Percentiles rank a stretch among this genome's conserved stretches.
phyloP scores from a whole-genome alignment of 257 asterid species.

The Salvia miltiorrhiza region DNA sequence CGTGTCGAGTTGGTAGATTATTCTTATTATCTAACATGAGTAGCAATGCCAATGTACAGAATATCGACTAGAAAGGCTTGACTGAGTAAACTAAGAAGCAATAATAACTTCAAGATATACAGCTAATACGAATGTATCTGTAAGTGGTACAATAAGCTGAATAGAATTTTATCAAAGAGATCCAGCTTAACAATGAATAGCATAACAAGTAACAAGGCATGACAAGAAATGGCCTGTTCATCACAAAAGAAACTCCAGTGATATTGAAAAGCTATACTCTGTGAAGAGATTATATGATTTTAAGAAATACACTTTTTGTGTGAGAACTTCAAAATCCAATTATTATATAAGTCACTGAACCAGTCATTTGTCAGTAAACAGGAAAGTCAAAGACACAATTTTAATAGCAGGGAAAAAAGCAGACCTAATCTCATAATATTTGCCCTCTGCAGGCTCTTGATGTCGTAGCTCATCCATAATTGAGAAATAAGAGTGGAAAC shows the following conservation, averaged over 20 bases:
- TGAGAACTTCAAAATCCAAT: neutral
- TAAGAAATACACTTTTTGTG: neutral
- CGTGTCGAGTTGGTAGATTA: neutral
- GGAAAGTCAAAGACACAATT: neutral
- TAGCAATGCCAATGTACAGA: neutral
- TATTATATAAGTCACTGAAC: neutral
- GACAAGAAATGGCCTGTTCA: neutral
- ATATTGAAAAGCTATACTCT: neutral
- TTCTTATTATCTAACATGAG: neutral
- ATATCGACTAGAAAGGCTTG: neutral
- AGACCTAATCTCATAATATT: conserved; percentile 79
- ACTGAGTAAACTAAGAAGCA: neutral
- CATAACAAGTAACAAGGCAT: neutral
- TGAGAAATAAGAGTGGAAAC: conserved; percentile 67
- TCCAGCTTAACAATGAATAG: neutral
- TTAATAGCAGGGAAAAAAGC: conserved; percentile 8
- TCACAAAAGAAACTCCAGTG: neutral
- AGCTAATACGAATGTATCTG: neutral
- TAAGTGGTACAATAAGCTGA: neutral
- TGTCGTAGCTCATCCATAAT: conserved; percentile 64
- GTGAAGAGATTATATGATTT: neutral
- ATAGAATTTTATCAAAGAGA: neutral
- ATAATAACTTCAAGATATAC: neutral
- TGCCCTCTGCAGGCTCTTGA: conserved; percentile 54
- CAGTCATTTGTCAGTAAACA: neutral